Conservation (phyloP, 805 yeast genomes). For the Barnettozyma siamensis region DNA sequence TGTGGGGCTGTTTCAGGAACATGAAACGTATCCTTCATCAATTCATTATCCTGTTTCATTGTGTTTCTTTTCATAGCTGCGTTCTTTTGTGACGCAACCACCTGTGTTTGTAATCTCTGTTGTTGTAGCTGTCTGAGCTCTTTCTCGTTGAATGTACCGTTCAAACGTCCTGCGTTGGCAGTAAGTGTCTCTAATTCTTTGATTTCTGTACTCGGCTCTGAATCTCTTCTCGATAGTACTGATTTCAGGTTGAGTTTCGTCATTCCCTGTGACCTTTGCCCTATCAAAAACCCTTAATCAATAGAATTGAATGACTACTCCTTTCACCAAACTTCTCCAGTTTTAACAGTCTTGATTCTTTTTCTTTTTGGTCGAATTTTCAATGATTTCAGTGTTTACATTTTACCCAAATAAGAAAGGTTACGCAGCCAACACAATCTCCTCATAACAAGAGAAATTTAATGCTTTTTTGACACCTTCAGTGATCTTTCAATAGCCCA, state of each 20-base stretch:
- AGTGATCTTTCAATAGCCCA: too few relatives aligned
- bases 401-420: not conserved
- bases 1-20: not conserved
- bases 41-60: not conserved
- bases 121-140: not conserved
- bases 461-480: not conserved
- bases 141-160: not conserved
- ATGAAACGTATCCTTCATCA: not conserved
- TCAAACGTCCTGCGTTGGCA: not conserved
- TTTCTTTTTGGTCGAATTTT: not conserved
- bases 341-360: not conserved
- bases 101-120: not conserved
- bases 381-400: not conserved
- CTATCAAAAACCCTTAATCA: too few relatives aligned
- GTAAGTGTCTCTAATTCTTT: not conserved
- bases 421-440: not conserved
- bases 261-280: not conserved
- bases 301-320: too few relatives aligned
- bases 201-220: not conserved
- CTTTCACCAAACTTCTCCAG: not conserved
- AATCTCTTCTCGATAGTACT: constrained; percentile 1
- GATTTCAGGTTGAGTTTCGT: not conserved
- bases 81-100: not conserved
- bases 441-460: not conserved
- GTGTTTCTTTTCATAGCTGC: not conserved